Conservation (phyloP, 108 stramenopile genomes). For the Cyclotella sp. region DNA sequence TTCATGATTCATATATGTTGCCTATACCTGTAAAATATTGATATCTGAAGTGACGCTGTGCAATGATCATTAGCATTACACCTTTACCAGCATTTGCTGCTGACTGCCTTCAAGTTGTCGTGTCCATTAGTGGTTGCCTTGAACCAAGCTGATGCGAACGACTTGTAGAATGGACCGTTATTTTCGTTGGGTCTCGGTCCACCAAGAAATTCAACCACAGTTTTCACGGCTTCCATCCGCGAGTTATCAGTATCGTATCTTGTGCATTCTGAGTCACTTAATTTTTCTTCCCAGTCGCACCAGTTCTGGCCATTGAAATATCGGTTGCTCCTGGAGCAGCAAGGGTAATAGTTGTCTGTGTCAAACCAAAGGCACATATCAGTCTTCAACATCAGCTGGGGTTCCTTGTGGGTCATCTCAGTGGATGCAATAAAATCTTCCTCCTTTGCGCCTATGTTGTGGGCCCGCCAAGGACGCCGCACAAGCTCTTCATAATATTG, state of each 20-base stretch:
- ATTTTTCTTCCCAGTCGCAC: slow-evolving; percentile 21
- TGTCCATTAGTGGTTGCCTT: no score
- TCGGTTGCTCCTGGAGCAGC: slow-evolving; percentile 35
- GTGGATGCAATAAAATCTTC: no score
- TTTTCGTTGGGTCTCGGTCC: slow-evolving; percentile 30
- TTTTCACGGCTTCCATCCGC: slow-evolving; percentile 24
- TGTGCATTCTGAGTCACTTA: slow-evolving; percentile 26
- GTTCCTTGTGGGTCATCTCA: slow-evolving; percentile 11
- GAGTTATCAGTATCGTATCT: slow-evolving; percentile 8
- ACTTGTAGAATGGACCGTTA: slow-evolving; percentile 36
- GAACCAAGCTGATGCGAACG: slow-evolving; percentile 35
- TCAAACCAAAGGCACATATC: slow-evolving; percentile 37
- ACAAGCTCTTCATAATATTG: slow-evolving; percentile 42
- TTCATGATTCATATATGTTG: no score
- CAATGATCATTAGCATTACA: no score
- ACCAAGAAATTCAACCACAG: slow-evolving; percentile 37
- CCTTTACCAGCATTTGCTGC: background rate
- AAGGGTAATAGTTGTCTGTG: slow-evolving; percentile 12
- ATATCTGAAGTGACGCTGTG: no score
- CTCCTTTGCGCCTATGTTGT: slow-evolving; percentile 20
- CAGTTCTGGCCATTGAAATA: slow-evolving; percentile 10
- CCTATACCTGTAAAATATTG: no score
- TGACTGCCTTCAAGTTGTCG: slow-evolving; percentile 16
- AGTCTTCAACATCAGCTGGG: slow-evolving; percentile 50
- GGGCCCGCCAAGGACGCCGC: slow-evolving; percentile 32